phyloP scores from a whole-genome alignment of 2,329 filamentous ascomycete species.

The Verticillium nonalfalfae region DNA sequence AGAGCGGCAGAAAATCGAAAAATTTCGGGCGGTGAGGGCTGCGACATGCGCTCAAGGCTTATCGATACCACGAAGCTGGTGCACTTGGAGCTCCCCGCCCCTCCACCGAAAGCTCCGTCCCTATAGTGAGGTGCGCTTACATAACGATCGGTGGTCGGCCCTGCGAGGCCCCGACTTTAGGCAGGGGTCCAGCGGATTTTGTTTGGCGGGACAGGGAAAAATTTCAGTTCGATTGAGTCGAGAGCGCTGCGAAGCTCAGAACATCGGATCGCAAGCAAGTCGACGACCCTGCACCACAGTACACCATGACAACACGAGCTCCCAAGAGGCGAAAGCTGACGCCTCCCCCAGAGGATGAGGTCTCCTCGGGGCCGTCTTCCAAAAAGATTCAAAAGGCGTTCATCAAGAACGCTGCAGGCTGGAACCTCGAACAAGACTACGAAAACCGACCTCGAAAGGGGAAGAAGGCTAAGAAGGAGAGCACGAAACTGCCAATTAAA shows the following conservation, averaged over 20 bases:
- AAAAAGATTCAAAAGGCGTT: slow-evolving; percentile 55
- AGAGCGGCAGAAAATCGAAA: slow-evolving; percentile 17
- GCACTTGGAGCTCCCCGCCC: slow-evolving; percentile 1
- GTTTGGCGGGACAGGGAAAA: neutral
- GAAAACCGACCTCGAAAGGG: slow-evolving; percentile 71
- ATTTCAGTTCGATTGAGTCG: neutral
- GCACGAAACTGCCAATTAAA: slow-evolving; percentile 76
- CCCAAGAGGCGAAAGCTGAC: slow-evolving; percentile 53
- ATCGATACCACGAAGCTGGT: slow-evolving; percentile 1
- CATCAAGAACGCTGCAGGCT: slow-evolving; percentile 69
- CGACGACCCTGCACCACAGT: neutral
- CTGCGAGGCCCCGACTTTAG: slow-evolving; percentile 1
- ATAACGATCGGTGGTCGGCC: neutral
- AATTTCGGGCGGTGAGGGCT: slow-evolving; percentile 18
- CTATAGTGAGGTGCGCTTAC: neutral
- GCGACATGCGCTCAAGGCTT: neutral
- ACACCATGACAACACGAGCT: slow-evolving; percentile 39
- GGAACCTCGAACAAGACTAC: slow-evolving; percentile 91
- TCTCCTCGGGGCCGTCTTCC: slow-evolving; percentile 21
- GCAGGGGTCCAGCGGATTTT: slow-evolving; percentile 7
- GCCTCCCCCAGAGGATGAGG: slow-evolving; percentile 42
- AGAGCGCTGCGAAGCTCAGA: neutral
- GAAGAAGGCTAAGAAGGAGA: slow-evolving; percentile 65
- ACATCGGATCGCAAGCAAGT: neutral
- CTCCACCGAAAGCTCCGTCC: neutral